Base-by-base conservation (phyloP, 2,329 filamentous ascomycete genomes). In the Paracorniculantispora psalliotae region DNA sequence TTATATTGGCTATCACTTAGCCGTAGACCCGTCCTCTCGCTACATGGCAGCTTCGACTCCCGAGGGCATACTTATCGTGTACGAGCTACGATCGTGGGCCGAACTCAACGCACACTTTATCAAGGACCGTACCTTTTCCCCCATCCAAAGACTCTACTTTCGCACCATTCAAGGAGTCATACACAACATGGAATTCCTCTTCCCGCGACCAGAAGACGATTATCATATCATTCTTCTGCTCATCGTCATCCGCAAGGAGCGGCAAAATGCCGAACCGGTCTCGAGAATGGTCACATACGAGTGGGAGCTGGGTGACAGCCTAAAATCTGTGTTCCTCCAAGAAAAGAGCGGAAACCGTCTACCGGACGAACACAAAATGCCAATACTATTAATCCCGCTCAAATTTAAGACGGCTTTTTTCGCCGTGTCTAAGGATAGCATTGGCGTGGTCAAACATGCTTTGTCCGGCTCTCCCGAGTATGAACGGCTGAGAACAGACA, bases 151-250 rank as follows among this genome's bases (percentile, higher is more conserved):
- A 0, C 70, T 66, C 41, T 68, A 73, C 19, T 67, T 77, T 19
- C 77, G 80, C 10, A 63, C 71, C 10, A 77, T 91, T 8, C 81
- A 86, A 8, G 92, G 90, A 1, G 79, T 87, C n/a, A 90, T 97
- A 58, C 80, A 93, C 66, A 89, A 91, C 65, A 87, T 97, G 79
- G 89, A 92, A 23, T 99, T 97, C 63, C 79, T 99, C 2, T 85
- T 89, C 61, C 90, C 92, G 8, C 79, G 80, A 10, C 73, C 81
- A 0, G 81, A 84, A 56, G 86, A 92, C 61, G 80, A 84, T 10
- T 79, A 86, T 57, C 86, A 87, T 65, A 83, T 96, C 46, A 87
- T 96, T n/a, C 79, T 97, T 3, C 76, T 96, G 12, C 75, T 96
- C 44, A 79, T 88, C 19, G 66, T 84, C 17, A 72, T 80, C 54